Percentiles rank a stretch among this genome's conserved stretches.
phyloP scores from a whole-genome alignment of 2,329 filamentous ascomycete species.

The Fusarium secorum region DNA sequence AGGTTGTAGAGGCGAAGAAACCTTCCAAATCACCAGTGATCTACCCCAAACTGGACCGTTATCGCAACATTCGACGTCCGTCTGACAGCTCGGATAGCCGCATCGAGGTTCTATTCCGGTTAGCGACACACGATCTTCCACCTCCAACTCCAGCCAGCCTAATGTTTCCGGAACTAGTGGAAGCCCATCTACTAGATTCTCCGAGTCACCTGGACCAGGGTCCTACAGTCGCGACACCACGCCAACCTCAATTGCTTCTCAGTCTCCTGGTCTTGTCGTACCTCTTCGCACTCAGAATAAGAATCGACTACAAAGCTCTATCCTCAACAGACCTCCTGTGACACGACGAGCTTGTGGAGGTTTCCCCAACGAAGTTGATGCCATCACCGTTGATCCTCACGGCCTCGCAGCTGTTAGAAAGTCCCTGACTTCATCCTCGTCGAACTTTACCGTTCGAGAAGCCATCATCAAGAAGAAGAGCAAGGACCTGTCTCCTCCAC shows the following conservation, averaged over 20 bases:
- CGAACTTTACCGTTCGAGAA: conserved; percentile 70
- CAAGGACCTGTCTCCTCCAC: conserved; percentile 55
- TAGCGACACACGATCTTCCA: conserved; percentile 71
- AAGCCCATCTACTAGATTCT: conserved; percentile 79
- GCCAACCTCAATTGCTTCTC: conserved; percentile 79
- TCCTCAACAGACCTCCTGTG: conserved; percentile 66
- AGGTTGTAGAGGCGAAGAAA: conserved; percentile 52
- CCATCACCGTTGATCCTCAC: conserved; percentile 57
- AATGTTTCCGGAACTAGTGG: conserved; percentile 70
- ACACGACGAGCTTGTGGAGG: conserved; percentile 65
- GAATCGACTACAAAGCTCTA: conserved; percentile 62
- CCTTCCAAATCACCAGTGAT: conserved; percentile 55
- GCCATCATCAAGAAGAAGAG: conserved; percentile 54
- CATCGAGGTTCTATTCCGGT: conserved; percentile 61
- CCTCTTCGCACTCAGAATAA: conserved; percentile 57
- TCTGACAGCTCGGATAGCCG: conserved; percentile 46
- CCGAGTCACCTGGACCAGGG: conserved; percentile 73
- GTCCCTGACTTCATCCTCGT: conserved; percentile 75
- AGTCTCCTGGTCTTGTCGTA: conserved; percentile 69
- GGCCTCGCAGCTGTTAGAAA: conserved; percentile 73
- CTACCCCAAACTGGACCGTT: conserved; percentile 69
- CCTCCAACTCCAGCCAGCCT: conserved; percentile 64
- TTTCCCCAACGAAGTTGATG: conserved; percentile 59
- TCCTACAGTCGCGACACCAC: conserved; percentile 80
- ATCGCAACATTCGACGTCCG: conserved; percentile 57